Conservation (phyloP, 208 protist genomes). For the Trypanosoma theileri region DNA sequence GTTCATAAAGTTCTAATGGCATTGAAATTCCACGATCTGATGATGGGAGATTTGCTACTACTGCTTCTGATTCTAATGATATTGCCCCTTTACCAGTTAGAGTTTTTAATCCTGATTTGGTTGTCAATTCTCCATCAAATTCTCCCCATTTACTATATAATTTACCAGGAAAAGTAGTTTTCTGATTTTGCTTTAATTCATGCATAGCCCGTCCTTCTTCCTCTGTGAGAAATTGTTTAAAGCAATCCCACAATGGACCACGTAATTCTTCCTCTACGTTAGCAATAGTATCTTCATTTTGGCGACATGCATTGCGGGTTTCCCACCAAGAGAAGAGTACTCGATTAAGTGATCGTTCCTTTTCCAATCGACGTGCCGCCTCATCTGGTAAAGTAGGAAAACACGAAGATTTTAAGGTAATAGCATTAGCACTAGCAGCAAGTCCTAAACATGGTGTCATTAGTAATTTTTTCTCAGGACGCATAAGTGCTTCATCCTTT, state of each 20-base stretch:
- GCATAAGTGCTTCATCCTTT: slow-evolving; percentile 1
- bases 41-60: neutral
- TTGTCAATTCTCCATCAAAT: neutral
- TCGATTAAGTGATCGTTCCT: slow-evolving; percentile 21
- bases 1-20: slow-evolving; percentile 27
- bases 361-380: slow-evolving; percentile 5
- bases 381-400: slow-evolving; percentile 16
- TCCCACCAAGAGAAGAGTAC: slow-evolving; percentile 65
- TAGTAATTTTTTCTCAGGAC: slow-evolving; percentile 15
- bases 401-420: slow-evolving; percentile 8
- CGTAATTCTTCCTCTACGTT: slow-evolving; percentile 38
- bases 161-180: neutral
- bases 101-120: neutral
- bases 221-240: slow-evolving; percentile 45
- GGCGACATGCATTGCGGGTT: slow-evolving; percentile 40
- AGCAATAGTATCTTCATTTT: slow-evolving; percentile 25
- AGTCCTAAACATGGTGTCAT: slow-evolving; percentile 26
- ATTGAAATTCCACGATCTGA: slow-evolving; percentile 28
- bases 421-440: slow-evolving; percentile 28
- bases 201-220: slow-evolving; percentile 55
- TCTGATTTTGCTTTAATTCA: slow-evolving; percentile 24
- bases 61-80: neutral
- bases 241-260: slow-evolving; percentile 35
- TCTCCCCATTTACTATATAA: neutral
- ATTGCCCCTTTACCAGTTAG: neutral